A percentile compares a stretch with the other conserved stretches of the same genome.
These are phyloP conservation scores for Aspergillus carbonarius DNA, from an alignment of 2,329 filamentous ascomycete species.

Conservation along the genomic window DNA sequence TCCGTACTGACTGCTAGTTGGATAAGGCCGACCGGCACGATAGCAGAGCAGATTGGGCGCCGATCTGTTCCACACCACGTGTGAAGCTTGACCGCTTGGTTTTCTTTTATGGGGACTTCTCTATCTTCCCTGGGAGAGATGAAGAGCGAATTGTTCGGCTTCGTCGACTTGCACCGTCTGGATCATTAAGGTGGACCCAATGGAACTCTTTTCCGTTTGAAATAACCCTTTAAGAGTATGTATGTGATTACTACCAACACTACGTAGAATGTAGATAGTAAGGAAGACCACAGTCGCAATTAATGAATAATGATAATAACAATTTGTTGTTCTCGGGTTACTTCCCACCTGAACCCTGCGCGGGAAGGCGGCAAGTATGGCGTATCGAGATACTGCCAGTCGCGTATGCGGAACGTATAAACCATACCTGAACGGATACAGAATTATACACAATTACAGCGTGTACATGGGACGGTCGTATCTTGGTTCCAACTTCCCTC, in stretches of 20 bases:
- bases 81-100: constrained; percentile 28
- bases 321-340: no score
- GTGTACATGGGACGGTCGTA: not conserved
- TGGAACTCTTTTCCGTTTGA: not conserved
- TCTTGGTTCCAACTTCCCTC: not conserved
- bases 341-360: not conserved
- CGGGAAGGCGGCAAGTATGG: not conserved
- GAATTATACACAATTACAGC: not conserved
- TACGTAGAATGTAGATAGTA: no score
- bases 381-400: not conserved
- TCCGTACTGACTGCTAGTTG: not conserved
- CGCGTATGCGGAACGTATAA: not conserved
- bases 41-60: constrained; percentile 15
- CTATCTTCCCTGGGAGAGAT: not conserved
- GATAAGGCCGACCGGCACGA: constrained; percentile 1
- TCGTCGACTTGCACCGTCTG: not conserved
- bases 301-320: no score
- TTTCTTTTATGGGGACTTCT: constrained; percentile 3
- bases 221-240: no score
- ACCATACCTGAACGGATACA: not conserved
- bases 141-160: not conserved
- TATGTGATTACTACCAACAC: no score
- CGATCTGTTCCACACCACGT: constrained; percentile 32
- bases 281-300: no score
- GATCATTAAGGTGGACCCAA: not conserved